Percentiles rank a stretch among this genome's conserved stretches.
Evolutionary conservation across 108 stramenopile genomes (phyloP).

Genomic region (Nannochloropsis oceanica): DNA sequence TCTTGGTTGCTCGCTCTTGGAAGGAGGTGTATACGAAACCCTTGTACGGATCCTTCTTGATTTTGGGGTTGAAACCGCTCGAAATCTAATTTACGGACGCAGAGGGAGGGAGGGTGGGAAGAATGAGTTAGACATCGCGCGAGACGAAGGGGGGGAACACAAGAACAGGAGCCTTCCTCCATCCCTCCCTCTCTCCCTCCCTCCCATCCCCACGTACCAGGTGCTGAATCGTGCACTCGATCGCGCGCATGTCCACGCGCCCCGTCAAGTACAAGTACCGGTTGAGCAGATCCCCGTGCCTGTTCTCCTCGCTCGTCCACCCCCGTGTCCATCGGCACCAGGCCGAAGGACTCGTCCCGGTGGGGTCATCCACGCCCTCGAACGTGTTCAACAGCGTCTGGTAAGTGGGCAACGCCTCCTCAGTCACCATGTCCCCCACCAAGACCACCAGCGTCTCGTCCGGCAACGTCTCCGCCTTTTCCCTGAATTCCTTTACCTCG

Average conservation of each 20-base stretch:
- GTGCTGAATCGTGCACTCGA: constrained; percentile 80
- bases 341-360: constrained; percentile 56
- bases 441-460: constrained; percentile 68
- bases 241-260: constrained; percentile 63
- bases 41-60: constrained; percentile 74
- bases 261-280: constrained; percentile 71
- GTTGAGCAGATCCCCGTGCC: constrained; percentile 77
- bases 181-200: background rate
- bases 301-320: constrained; percentile 81
- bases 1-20: constrained; percentile 77
- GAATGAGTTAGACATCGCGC: too few relatives aligned
- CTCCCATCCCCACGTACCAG: constrained; percentile 23
- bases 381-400: constrained; percentile 80
- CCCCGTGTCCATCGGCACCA: constrained; percentile 76
- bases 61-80: constrained; percentile 66
- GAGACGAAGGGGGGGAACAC: background rate
- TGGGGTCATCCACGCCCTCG: constrained; percentile 79
- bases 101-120: too few relatives aligned
- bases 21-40: constrained; percentile 85
- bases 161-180: background rate
- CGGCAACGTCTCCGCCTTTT: constrained; percentile 47
- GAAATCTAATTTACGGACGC: constrained; percentile 38
- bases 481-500: constrained; percentile 52
- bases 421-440: constrained; percentile 80
- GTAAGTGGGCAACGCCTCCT: constrained; percentile 77